phyloP scores from a whole-genome alignment of 305 asterid genomes.

The Fraxinus sp. region DNA sequence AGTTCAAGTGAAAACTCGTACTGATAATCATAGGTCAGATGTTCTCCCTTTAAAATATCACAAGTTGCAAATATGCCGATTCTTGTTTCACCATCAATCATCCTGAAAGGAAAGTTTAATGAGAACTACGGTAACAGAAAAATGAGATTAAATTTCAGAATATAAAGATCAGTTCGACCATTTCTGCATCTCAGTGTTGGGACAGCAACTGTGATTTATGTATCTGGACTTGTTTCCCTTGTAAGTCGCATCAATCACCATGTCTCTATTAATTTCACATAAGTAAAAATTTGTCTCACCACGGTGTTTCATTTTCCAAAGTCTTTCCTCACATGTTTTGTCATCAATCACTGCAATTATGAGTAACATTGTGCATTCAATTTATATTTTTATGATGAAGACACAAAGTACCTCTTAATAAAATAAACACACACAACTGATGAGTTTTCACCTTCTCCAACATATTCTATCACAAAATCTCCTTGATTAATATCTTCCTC shows the following conservation, averaged over 20 bases:
- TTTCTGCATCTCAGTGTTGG: conserved; percentile 97
- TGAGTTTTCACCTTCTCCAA: conserved; percentile 78
- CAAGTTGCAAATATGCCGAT: conserved; percentile 90
- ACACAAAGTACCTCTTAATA: neutral
- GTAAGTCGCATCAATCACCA: conserved; percentile 97
- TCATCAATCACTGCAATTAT: conserved; percentile 81
- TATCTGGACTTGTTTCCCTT: conserved; percentile 97
- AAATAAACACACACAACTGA: neutral
- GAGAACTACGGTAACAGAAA: conserved; percentile 3
- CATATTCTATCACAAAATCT: conserved; percentile 93
- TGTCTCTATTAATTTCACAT: conserved; percentile 90
- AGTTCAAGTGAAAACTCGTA: conserved; percentile 41
- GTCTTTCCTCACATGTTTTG: conserved; percentile 94
- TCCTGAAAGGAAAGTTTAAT: conserved; percentile 53
- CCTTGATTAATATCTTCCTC: conserved; percentile 86
- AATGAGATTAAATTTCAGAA: conserved; percentile 11
- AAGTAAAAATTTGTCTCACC: conserved; percentile 92
- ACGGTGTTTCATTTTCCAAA: conserved; percentile 92
- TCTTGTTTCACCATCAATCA: conserved; percentile 92
- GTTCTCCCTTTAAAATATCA: conserved; percentile 82
- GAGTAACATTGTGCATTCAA: conserved; percentile 22
- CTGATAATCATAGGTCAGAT: conserved; percentile 95
- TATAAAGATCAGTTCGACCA: conserved; percentile 49
- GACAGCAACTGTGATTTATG: conserved; percentile 95
- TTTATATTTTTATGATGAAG: neutral